Percentiles rank a stretch among this genome's conserved stretches.
Evolutionary conservation across 495 filamentous ascomycete species (phyloP).

Genomic region (Delitschia confertaspora): DNA sequence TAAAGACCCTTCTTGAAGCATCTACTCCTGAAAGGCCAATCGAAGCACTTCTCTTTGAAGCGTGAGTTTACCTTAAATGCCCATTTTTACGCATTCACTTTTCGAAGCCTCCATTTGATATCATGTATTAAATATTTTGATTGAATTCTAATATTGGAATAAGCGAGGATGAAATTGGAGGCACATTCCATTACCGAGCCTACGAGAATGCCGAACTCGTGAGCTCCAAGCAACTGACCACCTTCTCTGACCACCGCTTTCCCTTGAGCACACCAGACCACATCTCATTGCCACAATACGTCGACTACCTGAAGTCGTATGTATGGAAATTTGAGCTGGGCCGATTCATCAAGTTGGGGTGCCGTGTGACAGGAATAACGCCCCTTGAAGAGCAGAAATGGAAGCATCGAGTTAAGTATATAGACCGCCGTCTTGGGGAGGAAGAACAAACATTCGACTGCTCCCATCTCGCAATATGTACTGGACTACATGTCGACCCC

Average conservation of each 20-base stretch:
- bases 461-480: constrained; percentile 35
- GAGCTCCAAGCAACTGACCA: constrained; percentile 22
- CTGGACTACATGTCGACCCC: constrained; percentile 37
- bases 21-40: constrained; percentile 21
- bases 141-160: too few relatives aligned
- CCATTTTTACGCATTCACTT: not conserved
- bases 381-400: constrained; percentile 7
- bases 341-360: constrained; percentile 16
- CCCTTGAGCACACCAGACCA: constrained; percentile 16
- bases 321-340: constrained; percentile 15
- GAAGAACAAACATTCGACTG: constrained; percentile 15
- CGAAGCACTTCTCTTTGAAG: constrained; percentile 21
- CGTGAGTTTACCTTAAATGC: too few relatives aligned
- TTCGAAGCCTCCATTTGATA: not conserved
- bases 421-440: constrained; percentile 1
- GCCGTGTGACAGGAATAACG: constrained; percentile 12
- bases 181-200: constrained; percentile 21
- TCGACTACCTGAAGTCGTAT: constrained; percentile 19
- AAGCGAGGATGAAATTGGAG: constrained; percentile 22
- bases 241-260: constrained; percentile 22
- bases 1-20: constrained; percentile 22
- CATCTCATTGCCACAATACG: constrained; percentile 23
- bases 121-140: not conserved
- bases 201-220: constrained; percentile 25
- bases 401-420: constrained; percentile 18